Base-by-base conservation (phyloP, 2,329 filamentous ascomycete genomes). In the Penicillium sp. region DNA sequence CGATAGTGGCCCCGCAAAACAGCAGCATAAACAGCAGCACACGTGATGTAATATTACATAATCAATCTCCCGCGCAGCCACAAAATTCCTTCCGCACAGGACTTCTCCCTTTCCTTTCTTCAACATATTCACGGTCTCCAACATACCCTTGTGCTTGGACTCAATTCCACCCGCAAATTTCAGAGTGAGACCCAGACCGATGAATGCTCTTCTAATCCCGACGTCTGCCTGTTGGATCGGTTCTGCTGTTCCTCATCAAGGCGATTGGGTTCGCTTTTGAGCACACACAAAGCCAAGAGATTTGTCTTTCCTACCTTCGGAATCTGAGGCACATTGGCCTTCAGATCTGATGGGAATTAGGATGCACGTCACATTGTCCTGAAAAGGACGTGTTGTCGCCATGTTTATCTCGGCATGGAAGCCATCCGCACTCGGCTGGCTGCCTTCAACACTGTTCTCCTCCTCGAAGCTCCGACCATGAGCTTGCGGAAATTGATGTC, bases 231-330 rank as follows among this genome's bases (percentile, higher is more conserved):
- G 60, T 59, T 57, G 56, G 61, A 57, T 65, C 40, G 60, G 63
- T 61, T 63, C 54, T 66, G 54, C 57, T 58, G 56, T 65, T 65
- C 59, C 63, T 55, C 26, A 57, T 64, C 70, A 71, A 71, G 72
- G 75, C 73, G 67, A 68, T 69, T 74, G 76, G 78, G 76, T 80
- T 80, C 78, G 78, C 78, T 79, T 75, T 80, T 76, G 76, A 78
- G 78, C 78, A 76, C 70, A 80, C 75, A 80, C 68, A 30, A 35
- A 35, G 33, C 6, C n/a, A 38, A 53, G 28, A 26, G 45, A 35
- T 51, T 38, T 51, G 51, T 24, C 54, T 30, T 2, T 12, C 17
- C 3, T 17, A 8, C 28, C 22, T n/a, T 40, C 44, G 26, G 30
- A 35, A 42, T 26, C 51, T 35, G 30, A 30, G 40, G 17, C 47